Base-by-base conservation (phyloP, 108 stramenopile species). In the Asterionellopsis glacialis region DNA sequence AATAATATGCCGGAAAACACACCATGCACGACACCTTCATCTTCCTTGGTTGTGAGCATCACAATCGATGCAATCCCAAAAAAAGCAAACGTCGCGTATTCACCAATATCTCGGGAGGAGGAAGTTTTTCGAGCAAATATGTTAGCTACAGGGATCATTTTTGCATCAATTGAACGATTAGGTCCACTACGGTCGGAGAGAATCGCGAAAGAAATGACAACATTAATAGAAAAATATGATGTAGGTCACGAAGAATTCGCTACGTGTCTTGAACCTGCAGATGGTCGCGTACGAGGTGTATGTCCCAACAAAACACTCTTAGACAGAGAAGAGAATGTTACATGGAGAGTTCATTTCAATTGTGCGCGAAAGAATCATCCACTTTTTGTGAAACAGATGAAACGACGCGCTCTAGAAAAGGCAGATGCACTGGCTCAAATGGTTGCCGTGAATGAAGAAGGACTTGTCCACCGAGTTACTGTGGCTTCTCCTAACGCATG, bases 311-410 rank as follows among this genome's bases (percentile, higher is more conserved):
- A 9, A 48, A 21, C 47, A 4, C 19, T 9, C 9, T 19, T 48
- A 21, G 47, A 48, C 9, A 21, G 5, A 16, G 47, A 48, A 48
- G 47, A 48, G 47, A 48, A 48, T 48, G 47, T 48, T 19, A 48
- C 47, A 21, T 48, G 47, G 47, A 48, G 21, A 48, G 47, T 48
- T 5, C 2, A 21, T 9, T 48, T 48, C 47, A 48, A 48, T 48
- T 21, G 4, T 19, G 47, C 9, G 47, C 2, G 47, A 48, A 16
- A 21, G 21, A 48, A 21, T 1, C 47, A 48, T 48, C 47, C 47
- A 21, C 47, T 48, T 48, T 33, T 33, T 7, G 47, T 48, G 19
- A 21, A 16, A 19, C 47, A 48, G 47, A 16, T 7, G 5, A 16
- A 21, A 48, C 47, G 47, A 21, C 47, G 9, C 47, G 47, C 19